Conservation (phyloP, 202 grass and related monocot genomes). For the Schoenoplectus tabernaemontani region DNA sequence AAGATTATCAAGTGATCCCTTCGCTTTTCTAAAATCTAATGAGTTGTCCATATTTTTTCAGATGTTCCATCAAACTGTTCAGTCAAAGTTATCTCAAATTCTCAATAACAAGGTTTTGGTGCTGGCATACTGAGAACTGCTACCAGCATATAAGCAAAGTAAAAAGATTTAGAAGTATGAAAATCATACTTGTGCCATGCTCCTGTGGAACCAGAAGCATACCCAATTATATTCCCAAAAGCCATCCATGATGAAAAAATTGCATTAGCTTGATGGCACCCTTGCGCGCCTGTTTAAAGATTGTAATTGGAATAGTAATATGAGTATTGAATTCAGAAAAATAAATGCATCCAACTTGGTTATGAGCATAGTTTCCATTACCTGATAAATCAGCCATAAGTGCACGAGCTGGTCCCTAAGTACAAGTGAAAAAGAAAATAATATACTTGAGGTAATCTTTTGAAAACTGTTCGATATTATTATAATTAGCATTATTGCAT, state of each 20-base stretch:
- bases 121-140: neutral
- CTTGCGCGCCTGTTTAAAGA: slow-evolving; percentile 35
- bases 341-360: neutral
- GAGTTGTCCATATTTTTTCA: neutral
- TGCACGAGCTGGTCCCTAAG: slow-evolving; percentile 70
- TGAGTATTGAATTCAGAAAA: slow-evolving; percentile 6
- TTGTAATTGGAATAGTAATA: slow-evolving; percentile 14
- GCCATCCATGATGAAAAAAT: slow-evolving; percentile 92
- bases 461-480: neutral
- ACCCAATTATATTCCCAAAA: slow-evolving; percentile 85
- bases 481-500: slow-evolving; percentile 12
- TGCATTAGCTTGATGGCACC: slow-evolving; percentile 68
- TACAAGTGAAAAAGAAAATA: neutral
- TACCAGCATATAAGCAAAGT: neutral
- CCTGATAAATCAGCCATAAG: slow-evolving; percentile 90
- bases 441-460: neutral
- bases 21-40: neutral
- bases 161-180: neutral
- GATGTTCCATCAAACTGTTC: neutral
- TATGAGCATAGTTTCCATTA: slow-evolving; percentile 9
- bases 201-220: slow-evolving; percentile 78
- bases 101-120: neutral
- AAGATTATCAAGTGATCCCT: too few species aligned
- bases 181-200: slow-evolving; percentile 68
- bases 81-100: neutral